Base-by-base conservation (phyloP, 1,284 basidiomycete species). In the Retiboletus fuscus region DNA sequence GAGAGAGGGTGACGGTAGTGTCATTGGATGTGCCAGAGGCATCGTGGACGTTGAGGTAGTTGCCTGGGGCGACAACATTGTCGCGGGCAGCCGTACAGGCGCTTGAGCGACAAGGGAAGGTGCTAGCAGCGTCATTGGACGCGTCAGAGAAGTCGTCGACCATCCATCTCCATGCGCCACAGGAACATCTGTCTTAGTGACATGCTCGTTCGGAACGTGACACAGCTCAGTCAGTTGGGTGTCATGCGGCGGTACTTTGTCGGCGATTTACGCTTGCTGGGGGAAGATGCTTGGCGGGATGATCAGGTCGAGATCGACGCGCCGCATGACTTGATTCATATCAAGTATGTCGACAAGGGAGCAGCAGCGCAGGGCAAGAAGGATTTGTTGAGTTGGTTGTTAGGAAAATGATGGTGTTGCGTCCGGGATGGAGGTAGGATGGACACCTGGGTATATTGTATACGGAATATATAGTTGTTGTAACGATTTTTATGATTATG, bases 311-410 rank as follows among this genome's bases (percentile, higher is more conserved):
- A 67, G 22, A 11, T 78, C 16, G 72, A 77, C 15, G 46, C 68
- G 3, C 24, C 18, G 16, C 69, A 81, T 47, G 79, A 74, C 2
- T 72, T 49, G 8, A 64, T 80, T 16, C 60, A 64, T 7, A 5
- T 82, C 57, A 72, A 63, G 61, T 82, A 80, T 58, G n/a, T 65
- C 10, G 73, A 80, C 7, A 79, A 79, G 7, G 44, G 22, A 8
- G 41, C 2, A 1, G 65, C 57, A 4, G 3, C 47, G 11, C 53
- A 41, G 41, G 41, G 39, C 0, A 75, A 64, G 22, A 69, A 66
- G 55, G 66, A 73, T 0, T 51, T 79, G 22, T 66, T 79, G 7
- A 61, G 61, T 57, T 53, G 78, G n/a, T 57, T 82, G 62, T 78
- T 81, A 58, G 47, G 68, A 58, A 62, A 39, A 47, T 77, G 51